A percentile compares a stretch with the other conserved stretches of the same genome.
Conservation (phyloP, 2,329 filamentous ascomycete genomes). For the Beauveria asiatica region DNA sequence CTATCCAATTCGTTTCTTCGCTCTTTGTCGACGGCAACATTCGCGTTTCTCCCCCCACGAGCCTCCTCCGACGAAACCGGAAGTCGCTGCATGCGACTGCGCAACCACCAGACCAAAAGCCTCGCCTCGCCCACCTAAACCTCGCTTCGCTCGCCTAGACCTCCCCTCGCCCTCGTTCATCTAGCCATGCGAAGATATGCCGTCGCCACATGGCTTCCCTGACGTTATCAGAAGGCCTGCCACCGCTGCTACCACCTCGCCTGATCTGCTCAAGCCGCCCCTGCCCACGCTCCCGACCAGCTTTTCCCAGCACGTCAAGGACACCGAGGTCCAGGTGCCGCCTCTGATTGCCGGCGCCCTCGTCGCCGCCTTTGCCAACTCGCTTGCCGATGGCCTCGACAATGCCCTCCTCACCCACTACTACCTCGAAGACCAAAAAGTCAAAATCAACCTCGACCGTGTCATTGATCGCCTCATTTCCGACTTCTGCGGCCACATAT, state of each 20-base stretch:
- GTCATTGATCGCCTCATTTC: conserved; percentile 27
- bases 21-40: background rate
- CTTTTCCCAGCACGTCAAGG: conserved; percentile 21
- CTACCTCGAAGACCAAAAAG: conserved; percentile 25
- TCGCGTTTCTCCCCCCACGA: background rate
- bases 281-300: conserved; percentile 23
- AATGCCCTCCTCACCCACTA: conserved; percentile 31
- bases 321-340: conserved; percentile 26
- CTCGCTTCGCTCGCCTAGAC: background rate
- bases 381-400: conserved; percentile 25
- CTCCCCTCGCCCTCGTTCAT: background rate
- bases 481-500: conserved; percentile 24
- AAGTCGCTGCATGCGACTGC: conserved; percentile 1
- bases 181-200: conserved; percentile 23
- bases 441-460: conserved; percentile 27
- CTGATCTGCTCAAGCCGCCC: conserved; percentile 24
- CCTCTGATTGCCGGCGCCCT: conserved; percentile 28
- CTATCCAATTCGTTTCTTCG: background rate
- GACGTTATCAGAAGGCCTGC: conserved; percentile 19
- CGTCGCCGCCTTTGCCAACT: conserved; percentile 25
- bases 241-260: conserved; percentile 8
- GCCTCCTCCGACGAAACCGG: background rate
- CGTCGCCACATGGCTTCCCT: conserved; percentile 20
- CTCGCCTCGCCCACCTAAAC: background rate
- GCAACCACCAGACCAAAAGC: background rate